Percentiles rank a stretch among this genome's conserved stretches.
phyloP scores from a whole-genome alignment of 2,329 filamentous ascomycete species.

The Fusarium praegraminearum region DNA sequence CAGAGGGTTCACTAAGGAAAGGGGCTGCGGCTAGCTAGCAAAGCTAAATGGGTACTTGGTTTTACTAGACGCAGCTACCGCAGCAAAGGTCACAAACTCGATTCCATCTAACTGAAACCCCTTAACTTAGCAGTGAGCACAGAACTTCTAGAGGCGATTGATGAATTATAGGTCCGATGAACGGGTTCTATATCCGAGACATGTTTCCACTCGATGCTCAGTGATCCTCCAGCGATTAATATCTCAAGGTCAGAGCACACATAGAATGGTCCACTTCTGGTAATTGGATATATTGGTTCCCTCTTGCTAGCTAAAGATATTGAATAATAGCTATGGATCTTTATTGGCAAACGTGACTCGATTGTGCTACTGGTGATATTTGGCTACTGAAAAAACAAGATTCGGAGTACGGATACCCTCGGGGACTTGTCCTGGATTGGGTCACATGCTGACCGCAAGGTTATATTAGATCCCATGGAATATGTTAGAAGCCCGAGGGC shows the following conservation, averaged over 20 bases:
- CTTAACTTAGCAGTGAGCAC: background rate
- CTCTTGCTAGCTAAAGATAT: background rate
- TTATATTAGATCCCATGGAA: background rate
- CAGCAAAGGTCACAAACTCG: background rate
- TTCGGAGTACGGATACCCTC: conserved; percentile 5
- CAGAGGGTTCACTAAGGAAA: background rate
- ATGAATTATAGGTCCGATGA: background rate
- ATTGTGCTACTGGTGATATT: background rate
- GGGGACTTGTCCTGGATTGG: background rate
- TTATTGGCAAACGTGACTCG: background rate
- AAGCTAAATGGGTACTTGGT: background rate
- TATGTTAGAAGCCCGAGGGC: conserved; percentile 13
- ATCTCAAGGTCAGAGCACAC: background rate
- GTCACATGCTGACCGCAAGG: conserved; percentile 27
- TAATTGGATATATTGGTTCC: conserved; percentile 13
- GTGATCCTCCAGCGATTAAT: background rate
- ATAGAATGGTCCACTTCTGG: conserved; percentile 23
- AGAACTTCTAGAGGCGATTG: background rate
- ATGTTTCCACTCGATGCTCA: background rate
- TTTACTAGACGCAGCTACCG: background rate
- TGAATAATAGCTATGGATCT: background rate
- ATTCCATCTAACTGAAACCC: background rate
- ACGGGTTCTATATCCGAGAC: background rate
- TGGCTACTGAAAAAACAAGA: background rate
- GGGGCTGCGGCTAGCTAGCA: background rate